Evolutionary conservation across 352 stramenopile species (phyloP), one percentile per base, ranked within the genome.

Genomic region (Phytophthora pistaciae): DNA sequence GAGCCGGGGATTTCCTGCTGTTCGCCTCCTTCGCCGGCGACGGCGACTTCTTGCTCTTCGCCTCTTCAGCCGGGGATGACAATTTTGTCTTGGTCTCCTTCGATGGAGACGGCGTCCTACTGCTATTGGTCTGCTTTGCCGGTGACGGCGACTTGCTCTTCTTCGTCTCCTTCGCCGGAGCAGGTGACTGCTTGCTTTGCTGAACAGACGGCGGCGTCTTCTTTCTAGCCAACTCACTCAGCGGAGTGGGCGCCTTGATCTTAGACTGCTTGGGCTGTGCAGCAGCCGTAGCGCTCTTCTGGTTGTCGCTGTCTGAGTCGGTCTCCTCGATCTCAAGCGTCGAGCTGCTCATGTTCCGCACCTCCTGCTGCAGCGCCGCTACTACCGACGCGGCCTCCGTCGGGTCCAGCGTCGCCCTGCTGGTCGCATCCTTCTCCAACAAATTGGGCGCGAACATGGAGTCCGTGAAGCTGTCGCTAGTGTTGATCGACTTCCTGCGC

Each of bases 391-490:
- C 73, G 0, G 75, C 84, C 40, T 88, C 85, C 0, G 61, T 75
- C 5, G 80, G 74, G 62, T 92, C 85, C 21, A 94, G 56, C 23
- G 85, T 94, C 33, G 75, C n/a, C 9, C 85, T 78, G 13, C 77
- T 78, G 40, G 27, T 20, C 16, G 56, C 56, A 6, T 75, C 66
- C 20, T 70, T 53, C 27, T 80, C 67, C 29, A 90, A 46, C 33
- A 92, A 68, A 58, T 70, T 88, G 4, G 77, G 70, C 10, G 80
- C 81, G 46, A 88, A 88, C 73, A 89, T 80, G 8, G 62, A 69
- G 53, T 84, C 77, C 20, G 81, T 86, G 58, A 89, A 90, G 69
- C 78, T 87, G 64, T 90, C 84, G 27, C 67, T 81, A 1, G 57
- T 42, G 36, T 16, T 42, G 11, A 18, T 13, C 11, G 36, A 42